Base-by-base conservation (phyloP, 331 rosid species). In the Phaseolus coccineus region DNA sequence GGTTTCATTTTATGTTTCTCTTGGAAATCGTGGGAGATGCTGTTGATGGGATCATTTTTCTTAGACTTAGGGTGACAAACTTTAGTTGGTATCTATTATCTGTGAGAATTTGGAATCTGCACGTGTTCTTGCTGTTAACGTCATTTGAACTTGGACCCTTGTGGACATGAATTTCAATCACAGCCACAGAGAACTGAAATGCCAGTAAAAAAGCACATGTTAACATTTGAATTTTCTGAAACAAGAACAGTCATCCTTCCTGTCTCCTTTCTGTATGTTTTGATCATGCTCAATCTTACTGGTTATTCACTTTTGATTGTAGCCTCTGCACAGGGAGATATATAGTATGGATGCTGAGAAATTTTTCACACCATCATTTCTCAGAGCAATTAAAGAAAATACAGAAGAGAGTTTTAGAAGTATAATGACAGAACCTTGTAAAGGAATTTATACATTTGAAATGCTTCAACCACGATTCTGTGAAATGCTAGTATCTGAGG, bases 391-490 rank as follows among this genome's bases (percentile, higher is more conserved):
- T 62, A 83, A 58, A 55, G 94, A 88, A 40, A 89, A 93, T 71
- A 88, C 94, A 33, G 91, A 85, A 90, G 94, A 81, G 42, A 81
- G 96, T 85, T 88, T 90, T 74, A 87, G 86, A 86, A 90, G 88
- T 66, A 55, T 91, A 70, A 79, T 91, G 89, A 37, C 66, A 9
- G 94, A 93, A 69, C 91, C 93, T 30, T 59, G 81, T 76, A 80
- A 77, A 40, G 98, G 98, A 77, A 77, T 96, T 80, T 96, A 85
- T 85, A 83, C 89, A 3, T 96, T 96, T 85, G 89, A 91, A 86
- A 96, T 96, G 93, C 86, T 96, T 83, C 97, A 87, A 80, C 99
- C 96, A 24, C 80, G 69, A 11, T 96, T 93, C 85, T 96, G 98
- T 74, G 90, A 90, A 71, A 73, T 84, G 96, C 82, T 96, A 79